Evolutionary conservation across 2,329 filamentous ascomycete species (phyloP).

Genomic region (Alternaria alternata): DNA sequence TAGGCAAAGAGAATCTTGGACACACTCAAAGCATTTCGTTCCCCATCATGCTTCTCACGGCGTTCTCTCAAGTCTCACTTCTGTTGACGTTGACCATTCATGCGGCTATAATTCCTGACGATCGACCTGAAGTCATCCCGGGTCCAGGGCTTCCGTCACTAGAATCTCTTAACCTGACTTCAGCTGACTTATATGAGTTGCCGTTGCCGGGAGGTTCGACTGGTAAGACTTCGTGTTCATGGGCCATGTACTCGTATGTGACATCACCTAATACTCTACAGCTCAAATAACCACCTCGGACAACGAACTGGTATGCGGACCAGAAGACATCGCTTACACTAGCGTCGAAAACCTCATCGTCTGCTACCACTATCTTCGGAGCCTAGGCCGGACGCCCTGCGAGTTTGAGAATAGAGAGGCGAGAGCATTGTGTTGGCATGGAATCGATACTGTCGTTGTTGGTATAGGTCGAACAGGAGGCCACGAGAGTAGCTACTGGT

Average conservation of each 20-base stretch:
- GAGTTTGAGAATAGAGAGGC: conserved; percentile 6
- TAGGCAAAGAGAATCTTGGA: background rate
- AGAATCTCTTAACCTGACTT: conserved; percentile 14
- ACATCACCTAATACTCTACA: background rate
- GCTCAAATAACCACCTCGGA: background rate
- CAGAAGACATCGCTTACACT: conserved; percentile 15
- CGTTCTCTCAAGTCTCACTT: background rate
- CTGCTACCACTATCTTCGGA: conserved; percentile 22
- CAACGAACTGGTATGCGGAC: conserved; percentile 10
- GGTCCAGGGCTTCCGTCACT: conserved; percentile 16
- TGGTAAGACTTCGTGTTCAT: background rate
- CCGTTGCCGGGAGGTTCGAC: background rate
- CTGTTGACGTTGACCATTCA: background rate
- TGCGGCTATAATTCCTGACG: background rate
- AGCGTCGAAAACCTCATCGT: conserved; percentile 19
- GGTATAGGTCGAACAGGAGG: background rate
- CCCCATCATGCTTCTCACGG: background rate
- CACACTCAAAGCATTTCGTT: background rate
- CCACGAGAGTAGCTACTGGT: conserved; percentile 6
- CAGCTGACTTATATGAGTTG: conserved; percentile 8
- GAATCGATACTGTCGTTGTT: background rate
- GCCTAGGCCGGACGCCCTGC: conserved; percentile 11
- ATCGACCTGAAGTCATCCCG: background rate
- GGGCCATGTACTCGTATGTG: background rate
- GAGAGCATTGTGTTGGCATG: conserved; percentile 1